Evolutionary conservation across 192 early-diverging fungal species (phyloP).

Genomic region (Powellomyces hirtus): DNA sequence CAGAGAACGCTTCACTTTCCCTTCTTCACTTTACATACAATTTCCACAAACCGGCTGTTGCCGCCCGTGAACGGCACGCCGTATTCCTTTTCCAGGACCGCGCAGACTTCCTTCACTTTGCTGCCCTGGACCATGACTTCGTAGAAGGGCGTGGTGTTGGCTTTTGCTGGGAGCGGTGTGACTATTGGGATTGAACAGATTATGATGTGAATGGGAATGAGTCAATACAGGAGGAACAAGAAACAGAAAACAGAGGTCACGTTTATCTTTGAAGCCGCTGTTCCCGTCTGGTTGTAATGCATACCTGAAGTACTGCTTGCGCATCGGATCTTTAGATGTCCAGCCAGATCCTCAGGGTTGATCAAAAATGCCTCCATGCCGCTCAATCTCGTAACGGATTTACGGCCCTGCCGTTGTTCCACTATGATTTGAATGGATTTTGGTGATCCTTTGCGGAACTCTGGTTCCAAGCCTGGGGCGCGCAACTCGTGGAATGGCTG

Average conservation of each 20-base stretch:
- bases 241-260: background rate
- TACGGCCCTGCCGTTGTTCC: conserved; percentile 62
- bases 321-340: conserved; percentile 60
- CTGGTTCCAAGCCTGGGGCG: conserved; percentile 44
- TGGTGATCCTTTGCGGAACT: conserved; percentile 45
- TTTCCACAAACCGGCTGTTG: conserved; percentile 27
- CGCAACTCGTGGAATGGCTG: conserved; percentile 50
- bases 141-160: conserved; percentile 51
- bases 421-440: conserved; percentile 54
- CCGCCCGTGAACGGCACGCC: conserved; percentile 34
- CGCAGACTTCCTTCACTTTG: conserved; percentile 62
- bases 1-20: conserved; percentile 2
- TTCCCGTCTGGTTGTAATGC: conserved; percentile 10
- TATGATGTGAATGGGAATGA: background rate
- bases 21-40: conserved; percentile 26
- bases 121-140: conserved; percentile 79
- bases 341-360: conserved; percentile 58
- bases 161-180: conserved; percentile 48
- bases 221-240: no score
- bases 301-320: conserved; percentile 64
- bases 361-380: conserved; percentile 65
- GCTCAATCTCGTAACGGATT: conserved; percentile 62
- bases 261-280: background rate
- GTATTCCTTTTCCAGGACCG: conserved; percentile 39
- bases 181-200: conserved; percentile 41